phyloP scores from a whole-genome alignment of 1,139 yeast genomes.

The Magnusiomyces tetraspermus region DNA sequence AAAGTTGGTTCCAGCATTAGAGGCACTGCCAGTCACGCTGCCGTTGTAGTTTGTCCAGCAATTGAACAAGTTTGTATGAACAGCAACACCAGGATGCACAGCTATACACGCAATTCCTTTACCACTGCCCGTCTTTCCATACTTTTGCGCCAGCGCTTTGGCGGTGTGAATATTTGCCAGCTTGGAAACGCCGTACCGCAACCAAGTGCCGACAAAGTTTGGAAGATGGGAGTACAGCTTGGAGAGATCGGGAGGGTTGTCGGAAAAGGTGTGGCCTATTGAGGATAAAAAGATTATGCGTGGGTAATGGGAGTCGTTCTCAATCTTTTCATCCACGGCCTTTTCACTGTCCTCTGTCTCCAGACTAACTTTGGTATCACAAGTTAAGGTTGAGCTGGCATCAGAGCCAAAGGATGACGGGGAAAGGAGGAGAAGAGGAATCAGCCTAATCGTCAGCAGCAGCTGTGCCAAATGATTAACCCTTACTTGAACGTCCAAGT shows the following conservation, averaged over 20 bases:
- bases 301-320: conserved; percentile 38
- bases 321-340: not conserved
- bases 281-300: conserved; percentile 63
- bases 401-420: no score
- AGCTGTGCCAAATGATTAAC: conserved; percentile 73
- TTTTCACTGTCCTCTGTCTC: not conserved
- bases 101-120: conserved; percentile 48
- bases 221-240: conserved; percentile 53
- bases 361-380: no score
- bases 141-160: conserved; percentile 52
- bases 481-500: conserved; percentile 72
- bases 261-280: conserved; percentile 54
- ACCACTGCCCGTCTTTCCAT: no score
- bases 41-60: conserved; percentile 73
- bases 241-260: conserved; percentile 42
- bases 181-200: conserved; percentile 72
- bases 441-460: conserved; percentile 51
- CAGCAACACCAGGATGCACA: conserved; percentile 80
- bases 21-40: conserved; percentile 57
- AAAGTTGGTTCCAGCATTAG: conserved; percentile 56
- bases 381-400: no score
- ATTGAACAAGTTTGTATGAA: conserved; percentile 65
- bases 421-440: conserved; percentile 51
- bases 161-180: conserved; percentile 71
- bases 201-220: conserved; percentile 43